These are phyloP conservation scores for Teunomyces stri DNA, from an alignment of 805 yeast species.

Conservation along the genomic window DNA sequence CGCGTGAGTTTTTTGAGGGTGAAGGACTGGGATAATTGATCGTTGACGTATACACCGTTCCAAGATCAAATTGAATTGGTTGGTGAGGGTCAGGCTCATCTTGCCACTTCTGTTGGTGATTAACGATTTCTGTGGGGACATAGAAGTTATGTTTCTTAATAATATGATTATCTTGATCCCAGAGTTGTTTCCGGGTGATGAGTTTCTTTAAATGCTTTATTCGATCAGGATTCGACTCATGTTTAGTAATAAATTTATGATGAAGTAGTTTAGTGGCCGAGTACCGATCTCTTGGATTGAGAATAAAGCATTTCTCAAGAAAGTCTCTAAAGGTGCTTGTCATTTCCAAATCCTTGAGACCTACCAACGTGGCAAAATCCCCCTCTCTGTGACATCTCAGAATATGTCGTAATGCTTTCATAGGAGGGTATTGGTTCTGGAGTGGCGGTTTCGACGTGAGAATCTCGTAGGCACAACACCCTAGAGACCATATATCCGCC, in stretches of 20 bases:
- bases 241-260: constrained; percentile 30
- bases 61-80: constrained; percentile 35
- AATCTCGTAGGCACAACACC: constrained; percentile 73
- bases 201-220: constrained; percentile 24
- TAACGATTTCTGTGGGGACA: constrained; percentile 35
- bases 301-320: constrained; percentile 30
- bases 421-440: constrained; percentile 37
- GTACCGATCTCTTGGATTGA: constrained; percentile 30
- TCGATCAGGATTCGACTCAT: constrained; percentile 9
- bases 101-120: constrained; percentile 33
- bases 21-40: constrained; percentile 10
- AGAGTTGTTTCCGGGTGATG: constrained; percentile 33
- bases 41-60: constrained; percentile 23
- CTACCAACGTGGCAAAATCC: constrained; percentile 32
- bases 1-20: constrained; percentile 15
- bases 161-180: constrained; percentile 41
- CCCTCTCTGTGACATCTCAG: constrained; percentile 27
- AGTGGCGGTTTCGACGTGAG: constrained; percentile 74
- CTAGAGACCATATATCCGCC: constrained; percentile 80
- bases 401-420: constrained; percentile 43
- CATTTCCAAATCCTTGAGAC: constrained; percentile 20
- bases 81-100: constrained; percentile 10
- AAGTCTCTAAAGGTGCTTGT: constrained; percentile 29
- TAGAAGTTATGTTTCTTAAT: constrained; percentile 29
- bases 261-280: constrained; percentile 32